A percentile compares a stretch with the other conserved stretches of the same genome.
These are phyloP conservation scores for Kuraishia ogatae DNA, from an alignment of 805 yeast genomes.

Conservation along the genomic window DNA sequence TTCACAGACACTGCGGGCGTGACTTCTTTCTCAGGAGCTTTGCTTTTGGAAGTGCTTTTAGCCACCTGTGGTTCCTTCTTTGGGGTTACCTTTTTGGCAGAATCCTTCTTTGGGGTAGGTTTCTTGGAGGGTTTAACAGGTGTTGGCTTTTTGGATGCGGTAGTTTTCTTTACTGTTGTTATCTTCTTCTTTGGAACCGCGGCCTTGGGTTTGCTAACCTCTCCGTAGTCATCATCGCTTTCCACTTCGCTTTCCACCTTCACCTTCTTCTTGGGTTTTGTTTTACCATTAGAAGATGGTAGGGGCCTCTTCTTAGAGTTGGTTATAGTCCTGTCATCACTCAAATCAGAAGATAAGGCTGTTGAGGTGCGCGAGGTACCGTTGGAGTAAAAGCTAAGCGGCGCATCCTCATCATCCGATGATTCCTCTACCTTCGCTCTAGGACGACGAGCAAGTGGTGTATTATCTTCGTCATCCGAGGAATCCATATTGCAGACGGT, in stretches of 20 bases:
- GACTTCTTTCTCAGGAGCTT: constrained; percentile 5
- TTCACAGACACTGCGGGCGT: constrained; percentile 6
- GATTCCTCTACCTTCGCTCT: background rate
- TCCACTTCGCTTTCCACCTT: background rate
- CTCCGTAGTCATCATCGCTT: background rate
- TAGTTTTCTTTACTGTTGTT: constrained; percentile 1
- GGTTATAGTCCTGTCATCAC: background rate
- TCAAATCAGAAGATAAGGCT: background rate
- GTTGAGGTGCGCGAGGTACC: background rate
- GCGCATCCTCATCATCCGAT: background rate
- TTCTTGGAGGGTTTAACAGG: constrained; percentile 1
- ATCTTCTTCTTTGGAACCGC: constrained; percentile 1
- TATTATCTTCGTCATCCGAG: background rate
- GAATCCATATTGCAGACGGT: background rate
- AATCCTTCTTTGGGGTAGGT: constrained; percentile 4
- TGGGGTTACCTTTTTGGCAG: constrained; percentile 4
- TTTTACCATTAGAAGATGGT: background rate
- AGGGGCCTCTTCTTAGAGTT: background rate
- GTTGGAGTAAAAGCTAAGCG: background rate
- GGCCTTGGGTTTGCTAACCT: background rate
- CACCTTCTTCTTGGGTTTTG: background rate
- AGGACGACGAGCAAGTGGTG: background rate
- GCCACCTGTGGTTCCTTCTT: constrained; percentile 4
- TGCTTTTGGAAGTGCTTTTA: constrained; percentile 10
- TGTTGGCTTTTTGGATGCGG: background rate